A percentile compares a stretch with the other conserved stretches of the same genome.
phyloP scores from a whole-genome alignment of 164 flowering plant species.

The Vitis riparia region DNA sequence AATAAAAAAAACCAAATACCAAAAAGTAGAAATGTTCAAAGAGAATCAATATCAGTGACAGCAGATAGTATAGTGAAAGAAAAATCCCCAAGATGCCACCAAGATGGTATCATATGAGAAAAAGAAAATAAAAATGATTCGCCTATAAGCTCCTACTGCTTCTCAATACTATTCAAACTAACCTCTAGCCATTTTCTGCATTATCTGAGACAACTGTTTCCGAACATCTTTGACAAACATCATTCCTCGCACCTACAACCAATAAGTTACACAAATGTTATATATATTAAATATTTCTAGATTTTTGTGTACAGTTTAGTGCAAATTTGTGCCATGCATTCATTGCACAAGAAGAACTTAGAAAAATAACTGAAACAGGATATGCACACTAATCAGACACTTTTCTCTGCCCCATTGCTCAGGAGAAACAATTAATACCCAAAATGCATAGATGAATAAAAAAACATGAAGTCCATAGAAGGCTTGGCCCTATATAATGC shows the following conservation, averaged over 20 bases:
- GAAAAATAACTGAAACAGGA: too few relatives aligned
- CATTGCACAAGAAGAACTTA: too few relatives aligned
- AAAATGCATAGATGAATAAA: too few relatives aligned
- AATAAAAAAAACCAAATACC: too few relatives aligned
- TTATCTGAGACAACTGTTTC: slow-evolving; percentile 80
- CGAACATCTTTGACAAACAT: slow-evolving; percentile 84
- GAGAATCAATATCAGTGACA: too few relatives aligned
- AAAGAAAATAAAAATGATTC: background rate
- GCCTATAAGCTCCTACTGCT: too few relatives aligned
- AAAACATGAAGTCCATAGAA: too few relatives aligned
- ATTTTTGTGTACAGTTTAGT: background rate
- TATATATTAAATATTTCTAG: background rate
- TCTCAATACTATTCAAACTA: slow-evolving; percentile 5
- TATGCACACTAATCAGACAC: too few relatives aligned
- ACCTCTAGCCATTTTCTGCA: slow-evolving; percentile 90
- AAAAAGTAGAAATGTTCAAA: too few relatives aligned
- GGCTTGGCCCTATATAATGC: too few relatives aligned
- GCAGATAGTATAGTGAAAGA: background rate
- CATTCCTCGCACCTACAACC: slow-evolving; percentile 86
- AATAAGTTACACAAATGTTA: slow-evolving; percentile 13
- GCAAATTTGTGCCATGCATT: background rate
- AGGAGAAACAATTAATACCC: too few relatives aligned
- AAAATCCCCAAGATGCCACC: background rate
- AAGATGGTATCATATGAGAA: background rate
- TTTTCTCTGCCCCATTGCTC: too few relatives aligned